phyloP scores from a whole-genome alignment of 768 basidiomycete species.

The Agaricus subrufescens region DNA sequence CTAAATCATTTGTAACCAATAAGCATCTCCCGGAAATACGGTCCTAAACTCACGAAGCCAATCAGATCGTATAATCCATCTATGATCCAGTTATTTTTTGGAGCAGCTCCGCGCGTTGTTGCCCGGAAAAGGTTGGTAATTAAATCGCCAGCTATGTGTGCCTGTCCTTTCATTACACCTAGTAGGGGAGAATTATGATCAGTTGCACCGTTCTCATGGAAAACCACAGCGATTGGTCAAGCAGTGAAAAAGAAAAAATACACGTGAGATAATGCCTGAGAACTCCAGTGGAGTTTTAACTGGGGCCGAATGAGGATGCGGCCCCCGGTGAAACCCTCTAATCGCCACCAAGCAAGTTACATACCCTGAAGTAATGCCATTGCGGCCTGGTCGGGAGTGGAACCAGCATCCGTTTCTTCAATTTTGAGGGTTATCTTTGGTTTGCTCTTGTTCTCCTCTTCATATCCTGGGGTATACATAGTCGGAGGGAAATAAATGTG shows the following conservation, averaged over 20 bases:
- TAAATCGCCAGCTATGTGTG: constrained; percentile 73
- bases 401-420: constrained; percentile 62
- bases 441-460: constrained; percentile 73
- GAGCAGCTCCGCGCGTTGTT: constrained; percentile 59
- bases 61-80: constrained; percentile 47
- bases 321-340: neutral
- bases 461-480: constrained; percentile 73
- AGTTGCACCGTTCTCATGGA: neutral
- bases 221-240: neutral
- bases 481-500: constrained; percentile 83
- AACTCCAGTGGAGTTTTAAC: too few relatives aligned
- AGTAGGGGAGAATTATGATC: neutral
- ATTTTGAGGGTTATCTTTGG: constrained; percentile 72
- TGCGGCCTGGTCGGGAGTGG: constrained; percentile 63
- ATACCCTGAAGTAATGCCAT: constrained; percentile 53
- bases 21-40: neutral
- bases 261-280: neutral
- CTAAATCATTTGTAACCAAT: constrained; percentile 23
- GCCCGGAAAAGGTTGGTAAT: constrained; percentile 64
- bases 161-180: constrained; percentile 68
- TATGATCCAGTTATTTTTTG: constrained; percentile 52
- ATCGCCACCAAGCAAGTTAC: constrained; percentile 2
- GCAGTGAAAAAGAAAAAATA: neutral
- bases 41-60: constrained; percentile 36
- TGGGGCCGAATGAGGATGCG: neutral